Base-by-base conservation (phyloP, 1,139 yeast species). In the Suhomyces atakaporum region DNA sequence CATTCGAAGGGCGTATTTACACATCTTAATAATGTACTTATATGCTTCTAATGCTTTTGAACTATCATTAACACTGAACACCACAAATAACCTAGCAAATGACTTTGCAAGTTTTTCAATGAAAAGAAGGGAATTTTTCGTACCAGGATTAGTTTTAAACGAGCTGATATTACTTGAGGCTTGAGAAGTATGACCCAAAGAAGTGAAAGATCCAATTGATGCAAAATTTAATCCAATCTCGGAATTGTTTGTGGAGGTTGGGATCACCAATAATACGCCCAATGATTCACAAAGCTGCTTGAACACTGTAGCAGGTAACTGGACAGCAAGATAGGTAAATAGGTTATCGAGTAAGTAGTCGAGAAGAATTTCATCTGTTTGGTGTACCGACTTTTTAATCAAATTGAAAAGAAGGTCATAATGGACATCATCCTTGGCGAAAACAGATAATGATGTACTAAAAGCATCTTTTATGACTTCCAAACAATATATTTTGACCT, bases 401-500 rank as follows among this genome's bases (percentile, higher is more conserved):
- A 66, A 49, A 7, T 63, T 66, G 13, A 58, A 40, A 3, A 67
- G 34, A n/a, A 66, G 41, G 8, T 66, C 71, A 35, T 49, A 53
- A 35, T 44, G 58, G 29, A 55, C 42, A 2, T 47, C 49, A 29
- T 44, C 33, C 40, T 50, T 49, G 37, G 54, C 59, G 45, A 58
- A 63, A 33, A 49, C 44, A 2, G 56, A 53, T 27, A 48, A 45
- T 7, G 80, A 72, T 1, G 66, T 52, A 23, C 60, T 62, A 36
- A 64, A 69, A 0, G 75, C 66, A 6, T 73, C 69, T 10, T 63
- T 60, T 13, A 83, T 55, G 4, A 79, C 60, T 31, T 56, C 56
- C 10, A 81, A 55, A 15, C 73, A 66, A 7, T 61, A 59, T 0
- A 66, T 40, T 29, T 79, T 67, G 2, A 73, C 62, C 2, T 59